Conservation (phyloP, 768 basidiomycete species). For the Kwoniella newhampshirensis region DNA sequence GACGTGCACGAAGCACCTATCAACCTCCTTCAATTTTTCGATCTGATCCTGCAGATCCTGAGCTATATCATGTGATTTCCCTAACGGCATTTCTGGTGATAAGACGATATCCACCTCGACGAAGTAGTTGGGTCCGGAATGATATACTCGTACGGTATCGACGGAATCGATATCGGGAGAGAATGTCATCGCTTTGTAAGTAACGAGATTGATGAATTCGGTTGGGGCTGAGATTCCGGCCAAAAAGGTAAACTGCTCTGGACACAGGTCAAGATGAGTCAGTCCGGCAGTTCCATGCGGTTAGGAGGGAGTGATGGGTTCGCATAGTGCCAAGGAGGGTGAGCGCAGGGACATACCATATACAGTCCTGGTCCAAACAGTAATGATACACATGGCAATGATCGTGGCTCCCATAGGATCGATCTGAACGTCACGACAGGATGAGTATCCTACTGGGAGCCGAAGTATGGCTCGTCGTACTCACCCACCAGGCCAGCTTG, state of each 20-base stretch:
- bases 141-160: constrained; percentile 91
- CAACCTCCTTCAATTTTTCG: constrained; percentile 83
- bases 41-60: constrained; percentile 62
- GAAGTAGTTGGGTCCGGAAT: constrained; percentile 68
- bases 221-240: constrained; percentile 90
- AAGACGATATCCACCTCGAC: constrained; percentile 96
- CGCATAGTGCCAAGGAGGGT: too few relatives aligned
- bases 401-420: constrained; percentile 52
- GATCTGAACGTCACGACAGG: constrained; percentile 18
- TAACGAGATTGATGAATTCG: constrained; percentile 81
- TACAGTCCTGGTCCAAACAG: constrained; percentile 73
- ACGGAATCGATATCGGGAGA: constrained; percentile 78
- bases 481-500: constrained; percentile 55
- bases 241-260: constrained; percentile 73
- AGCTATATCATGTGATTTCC: constrained; percentile 58
- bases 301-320: not conserved
- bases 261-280: not conserved
- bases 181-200: constrained; percentile 89
- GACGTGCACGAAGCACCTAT: constrained; percentile 90
- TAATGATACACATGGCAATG: constrained; percentile 61
- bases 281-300: not conserved
- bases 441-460: too few relatives aligned
- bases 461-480: too few relatives aligned
- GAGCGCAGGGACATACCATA: constrained; percentile 54
- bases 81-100: constrained; percentile 80